A percentile compares a stretch with the other conserved stretches of the same genome.
Conservation (phyloP, 2,329 filamentous ascomycete genomes). For the Epichloe amarillans region DNA sequence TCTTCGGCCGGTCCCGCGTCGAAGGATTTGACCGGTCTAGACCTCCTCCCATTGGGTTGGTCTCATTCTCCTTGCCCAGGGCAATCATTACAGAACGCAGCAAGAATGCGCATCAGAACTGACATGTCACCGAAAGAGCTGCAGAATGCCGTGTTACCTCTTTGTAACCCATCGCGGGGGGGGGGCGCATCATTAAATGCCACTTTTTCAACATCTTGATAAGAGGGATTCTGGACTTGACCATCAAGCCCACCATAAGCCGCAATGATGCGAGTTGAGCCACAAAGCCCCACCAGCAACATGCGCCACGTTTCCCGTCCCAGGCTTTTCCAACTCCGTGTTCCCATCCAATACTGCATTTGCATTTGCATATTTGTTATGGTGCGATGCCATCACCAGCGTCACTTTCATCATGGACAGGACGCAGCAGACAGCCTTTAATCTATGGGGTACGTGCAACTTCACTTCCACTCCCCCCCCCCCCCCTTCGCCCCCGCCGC, state of each 20-base stretch:
- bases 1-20: neutral
- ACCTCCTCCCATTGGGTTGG: no score
- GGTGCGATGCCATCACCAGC: neutral
- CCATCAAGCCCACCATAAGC: no score
- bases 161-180: no score
- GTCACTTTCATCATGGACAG: conserved; percentile 17
- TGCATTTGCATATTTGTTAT: no score
- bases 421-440: conserved; percentile 19
- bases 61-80: neutral
- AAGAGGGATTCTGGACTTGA: no score
- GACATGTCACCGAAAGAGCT: no score
- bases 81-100: no score
- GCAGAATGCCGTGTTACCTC: no score
- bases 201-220: no score
- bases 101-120: no score
- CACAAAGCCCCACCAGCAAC: neutral
- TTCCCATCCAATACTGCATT: neutral
- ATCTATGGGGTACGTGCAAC: conserved; percentile 21
- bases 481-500: neutral
- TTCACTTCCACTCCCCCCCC: neutral
- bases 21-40: neutral
- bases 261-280: no score
- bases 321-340: neutral
- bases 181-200: no score
- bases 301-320: neutral